Evolutionary conservation across 1,284 basidiomycete genomes (phyloP).

Genomic region (Stereum hirsutum): DNA sequence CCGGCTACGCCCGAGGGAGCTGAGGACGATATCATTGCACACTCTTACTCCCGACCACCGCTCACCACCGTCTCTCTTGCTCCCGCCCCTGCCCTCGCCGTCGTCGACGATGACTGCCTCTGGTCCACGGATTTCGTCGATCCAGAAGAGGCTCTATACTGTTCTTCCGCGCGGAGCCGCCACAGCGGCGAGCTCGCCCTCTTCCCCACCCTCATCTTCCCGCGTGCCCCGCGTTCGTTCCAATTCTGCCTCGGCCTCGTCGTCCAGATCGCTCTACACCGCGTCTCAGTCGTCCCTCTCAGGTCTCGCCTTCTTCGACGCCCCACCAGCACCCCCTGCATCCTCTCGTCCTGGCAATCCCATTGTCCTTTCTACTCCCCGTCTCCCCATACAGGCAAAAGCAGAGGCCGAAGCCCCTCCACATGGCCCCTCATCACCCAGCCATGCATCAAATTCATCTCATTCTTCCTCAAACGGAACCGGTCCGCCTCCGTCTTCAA

Average conservation of each 20-base stretch:
- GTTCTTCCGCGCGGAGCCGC: conserved; percentile 30
- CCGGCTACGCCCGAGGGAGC: neutral
- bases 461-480: conserved; percentile 11
- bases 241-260: conserved; percentile 32
- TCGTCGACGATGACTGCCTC: neutral
- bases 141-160: conserved; percentile 43
- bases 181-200: neutral
- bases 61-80: neutral
- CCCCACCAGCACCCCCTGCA: conserved; percentile 16
- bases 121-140: conserved; percentile 32
- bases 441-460: conserved; percentile 9
- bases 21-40: neutral
- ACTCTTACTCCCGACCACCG: neutral
- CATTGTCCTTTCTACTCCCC: conserved; percentile 30
- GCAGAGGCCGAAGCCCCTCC: conserved; percentile 30
- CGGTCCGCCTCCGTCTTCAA: conserved; percentile 25
- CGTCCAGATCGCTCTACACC: conserved; percentile 33
- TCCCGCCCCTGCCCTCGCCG: neutral
- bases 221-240: conserved; percentile 29
- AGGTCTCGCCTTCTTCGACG: conserved; percentile 31
- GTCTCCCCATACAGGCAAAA: conserved; percentile 36
- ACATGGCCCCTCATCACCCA: conserved; percentile 11
- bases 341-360: conserved; percentile 29
- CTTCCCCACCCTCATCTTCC: neutral
- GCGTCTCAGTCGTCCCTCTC: conserved; percentile 17